Evolutionary conservation across 2,329 filamentous ascomycete species (phyloP).

Genomic region (Thermothelomyces thermophilus): DNA sequence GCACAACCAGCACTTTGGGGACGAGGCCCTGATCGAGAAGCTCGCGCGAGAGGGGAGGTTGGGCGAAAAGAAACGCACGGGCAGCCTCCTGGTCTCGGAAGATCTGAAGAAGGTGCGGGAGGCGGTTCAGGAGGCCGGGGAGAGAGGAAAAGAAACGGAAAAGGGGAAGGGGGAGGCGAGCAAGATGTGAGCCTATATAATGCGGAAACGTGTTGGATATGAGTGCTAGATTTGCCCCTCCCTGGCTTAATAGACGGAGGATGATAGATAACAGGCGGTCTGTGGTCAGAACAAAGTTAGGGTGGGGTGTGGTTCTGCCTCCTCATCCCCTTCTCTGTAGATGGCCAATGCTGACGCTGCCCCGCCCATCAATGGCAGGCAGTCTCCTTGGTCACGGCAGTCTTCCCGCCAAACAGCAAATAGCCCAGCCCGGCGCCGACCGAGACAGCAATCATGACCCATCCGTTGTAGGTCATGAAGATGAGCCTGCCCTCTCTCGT

Average conservation of each 20-base stretch:
- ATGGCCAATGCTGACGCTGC: conserved; percentile 7
- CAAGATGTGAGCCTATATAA: conserved; percentile 34
- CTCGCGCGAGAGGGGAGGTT: conserved; percentile 40
- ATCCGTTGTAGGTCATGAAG: conserved; percentile 99
- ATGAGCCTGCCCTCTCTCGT: too few species aligned
- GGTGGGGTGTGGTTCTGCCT: not conserved
- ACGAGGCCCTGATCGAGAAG: conserved; percentile 44
- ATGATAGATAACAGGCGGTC: too few species aligned
- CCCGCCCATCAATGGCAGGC: conserved; percentile 60
- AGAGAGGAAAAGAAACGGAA: not conserved
- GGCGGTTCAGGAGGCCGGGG: conserved; percentile 3
- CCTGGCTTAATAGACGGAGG: too few species aligned
- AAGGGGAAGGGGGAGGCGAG: conserved; percentile 19
- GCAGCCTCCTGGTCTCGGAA: conserved; percentile 30
- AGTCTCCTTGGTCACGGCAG: conserved; percentile 71
- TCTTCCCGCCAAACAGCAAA: conserved; percentile 66
- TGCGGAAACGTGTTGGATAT: too few species aligned
- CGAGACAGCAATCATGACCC: conserved; percentile 89
- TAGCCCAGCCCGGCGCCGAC: conserved; percentile 87
- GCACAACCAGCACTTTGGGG: conserved; percentile 49
- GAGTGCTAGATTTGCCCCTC: too few species aligned
- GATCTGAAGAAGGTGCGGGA: conserved; percentile 31
- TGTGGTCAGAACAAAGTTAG: conserved; percentile 11
- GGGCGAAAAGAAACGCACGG: conserved; percentile 39
- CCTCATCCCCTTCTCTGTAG: not conserved